Evolutionary conservation across 2,329 filamentous ascomycete genomes (phyloP), one percentile per base, ranked within the genome.

Genomic region (Pestalotiopsis sp.): DNA sequence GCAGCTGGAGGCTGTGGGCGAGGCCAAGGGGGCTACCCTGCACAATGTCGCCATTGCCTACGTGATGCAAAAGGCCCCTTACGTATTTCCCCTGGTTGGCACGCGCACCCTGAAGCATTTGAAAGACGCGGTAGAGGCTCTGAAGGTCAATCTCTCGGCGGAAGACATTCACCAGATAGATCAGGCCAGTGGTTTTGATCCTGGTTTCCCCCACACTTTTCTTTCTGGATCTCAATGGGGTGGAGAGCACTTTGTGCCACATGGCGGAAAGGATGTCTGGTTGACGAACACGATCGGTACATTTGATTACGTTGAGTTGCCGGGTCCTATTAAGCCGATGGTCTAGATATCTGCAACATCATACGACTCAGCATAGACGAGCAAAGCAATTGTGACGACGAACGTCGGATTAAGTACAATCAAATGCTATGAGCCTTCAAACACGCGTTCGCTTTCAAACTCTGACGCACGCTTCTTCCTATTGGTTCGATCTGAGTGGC

Each of bases 41-140:
- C 88, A 85, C 2, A 83, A 81, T 7, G 76, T 88, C 20, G 87
- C 88, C 5, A 76, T 90, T n/a, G 87, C 87, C 1, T 90, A 89
- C 70, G 83, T 88, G 4, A 81, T 86, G 79, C 80, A 83, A n/a
- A 88, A 89, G 76, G 79, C 84, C 1, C 83, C 86, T 1, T 83
- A 88, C 73, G 83, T 89, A 2, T 88, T 88, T 72, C 88, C 88
- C 0, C 83, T 90, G 55, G 80, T 89, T 2, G 88, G 88, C 1
- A 86, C 85, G 0, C 80, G 87, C 4, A 90, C 87, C 72, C 76
- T 89, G 39, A 83, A 87, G 72, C 87, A 90, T 74, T 75, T 90
- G 7, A 81, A 86, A 69, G 81, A 80, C 66, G 90, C 88, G 73
- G 86, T 90, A 72, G 80, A 86, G 70, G 84, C 86, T 1, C 76